A percentile compares a stretch with the other conserved stretches of the same genome.
Conservation (phyloP, 768 basidiomycete species). For the Inosperma sp. region DNA sequence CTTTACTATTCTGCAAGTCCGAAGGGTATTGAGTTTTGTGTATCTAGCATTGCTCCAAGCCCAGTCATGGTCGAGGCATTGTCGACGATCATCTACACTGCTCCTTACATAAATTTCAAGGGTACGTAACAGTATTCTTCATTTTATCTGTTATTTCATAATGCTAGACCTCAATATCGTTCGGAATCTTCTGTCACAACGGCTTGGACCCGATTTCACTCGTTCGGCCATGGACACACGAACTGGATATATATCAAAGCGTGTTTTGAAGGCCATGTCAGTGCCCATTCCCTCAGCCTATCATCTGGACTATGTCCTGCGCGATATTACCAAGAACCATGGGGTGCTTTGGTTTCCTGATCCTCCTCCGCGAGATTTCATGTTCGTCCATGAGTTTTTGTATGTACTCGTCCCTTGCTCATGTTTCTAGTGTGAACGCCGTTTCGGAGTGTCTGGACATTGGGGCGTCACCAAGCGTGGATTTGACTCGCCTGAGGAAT, state of each 20-base stretch:
- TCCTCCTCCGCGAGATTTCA: constrained; percentile 48
- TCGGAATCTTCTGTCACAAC: constrained; percentile 50
- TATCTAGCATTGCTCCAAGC: constrained; percentile 30
- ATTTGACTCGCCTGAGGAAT: constrained; percentile 50
- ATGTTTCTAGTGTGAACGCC: constrained; percentile 40
- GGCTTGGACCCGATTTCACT: constrained; percentile 54
- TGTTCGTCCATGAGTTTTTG: constrained; percentile 39
- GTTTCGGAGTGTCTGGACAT: constrained; percentile 62
- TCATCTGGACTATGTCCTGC: constrained; percentile 52
- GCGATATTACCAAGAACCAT: constrained; percentile 48
- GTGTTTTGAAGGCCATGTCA: constrained; percentile 50
- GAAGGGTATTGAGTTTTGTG: not conserved
- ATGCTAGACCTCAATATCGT: constrained; percentile 52
- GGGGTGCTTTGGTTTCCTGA: constrained; percentile 60
- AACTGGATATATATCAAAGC: constrained; percentile 50
- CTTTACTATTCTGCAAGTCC: constrained; percentile 2
- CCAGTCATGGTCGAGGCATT: constrained; percentile 60
- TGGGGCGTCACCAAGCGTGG: constrained; percentile 44
- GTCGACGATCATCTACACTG: constrained; percentile 61
- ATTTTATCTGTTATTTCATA: constrained; percentile 9
- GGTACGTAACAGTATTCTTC: constrained; percentile 34
- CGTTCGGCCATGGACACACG: constrained; percentile 47
- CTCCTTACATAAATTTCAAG: constrained; percentile 51
- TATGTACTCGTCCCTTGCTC: constrained; percentile 8
- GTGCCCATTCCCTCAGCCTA: constrained; percentile 52